Base-by-base conservation (phyloP, 805 yeast genomes). In the Starmerella apicola region DNA sequence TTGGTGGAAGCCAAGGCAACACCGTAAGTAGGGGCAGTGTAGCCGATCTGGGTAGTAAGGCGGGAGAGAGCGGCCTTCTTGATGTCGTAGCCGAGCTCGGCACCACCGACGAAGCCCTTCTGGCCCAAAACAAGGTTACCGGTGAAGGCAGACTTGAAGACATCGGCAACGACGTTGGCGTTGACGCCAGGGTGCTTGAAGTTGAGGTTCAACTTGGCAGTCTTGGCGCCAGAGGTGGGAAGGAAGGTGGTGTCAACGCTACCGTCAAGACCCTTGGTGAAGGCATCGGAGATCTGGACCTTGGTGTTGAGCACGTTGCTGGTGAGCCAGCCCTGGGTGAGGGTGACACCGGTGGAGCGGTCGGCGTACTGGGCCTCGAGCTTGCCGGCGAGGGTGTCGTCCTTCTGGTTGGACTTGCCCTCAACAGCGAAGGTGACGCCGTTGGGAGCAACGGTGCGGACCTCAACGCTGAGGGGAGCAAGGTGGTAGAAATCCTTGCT, bases 321-420 rank as follows among this genome's bases (percentile, higher is more conserved):
- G 56, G 94, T 83, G 70, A 86, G 79, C 95, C 97, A 86, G 61
- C 95, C 95, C 72, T 91, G 97, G 54, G 95, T 85, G 60, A 91
- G 69, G 51, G 95, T 76, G 59, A 91, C 71, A 50, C 96, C 96
- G 48, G 91, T 70, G 48, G 85, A 72, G 72, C 84, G 84, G 76
- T 91, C 98, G 47, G 81, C 67, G 72, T 79, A 82, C 71, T 82
- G 84, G 56, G 93, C 81, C 67, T 91, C 97, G 44, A 91, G 68
- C 59, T 80, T 75, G 54, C 94, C 94, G 48, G 86, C 76, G 54
- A 91, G 76, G 54, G 93, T 68, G 60, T 81, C 78, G 59, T 77
- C 82, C 67, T 75, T 76, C 57, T 76, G 72, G 57, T 78, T 72
- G 50, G 78, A 71, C 70, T 84, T 85, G 63, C 95, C 95, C 72